These are phyloP conservation scores for Phytophthora vignae DNA, from an alignment of 352 stramenopile genomes.

Conservation along the genomic window DNA sequence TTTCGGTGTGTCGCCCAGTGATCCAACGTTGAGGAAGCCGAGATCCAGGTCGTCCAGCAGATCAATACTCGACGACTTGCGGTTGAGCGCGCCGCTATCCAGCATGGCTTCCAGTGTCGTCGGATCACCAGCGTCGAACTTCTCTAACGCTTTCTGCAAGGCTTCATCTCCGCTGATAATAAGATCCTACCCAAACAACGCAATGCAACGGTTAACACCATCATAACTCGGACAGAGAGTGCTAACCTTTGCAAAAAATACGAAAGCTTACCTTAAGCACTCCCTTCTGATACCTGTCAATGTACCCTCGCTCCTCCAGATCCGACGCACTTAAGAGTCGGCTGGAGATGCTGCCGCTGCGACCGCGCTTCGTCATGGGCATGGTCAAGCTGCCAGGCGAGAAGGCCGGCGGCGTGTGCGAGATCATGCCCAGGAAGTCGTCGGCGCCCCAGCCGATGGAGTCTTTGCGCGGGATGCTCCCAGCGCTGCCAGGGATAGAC, in stretches of 20 bases:
- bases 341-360: slow-evolving; percentile 87
- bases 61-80: slow-evolving; percentile 84
- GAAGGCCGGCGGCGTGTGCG: slow-evolving; percentile 91
- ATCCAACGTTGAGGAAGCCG: slow-evolving; percentile 89
- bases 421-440: slow-evolving; percentile 90
- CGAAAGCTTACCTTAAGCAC: slow-evolving; percentile 76
- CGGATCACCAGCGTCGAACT: slow-evolving; percentile 88
- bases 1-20: slow-evolving; percentile 84
- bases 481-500: slow-evolving; percentile 35
- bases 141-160: slow-evolving; percentile 90
- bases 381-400: slow-evolving; percentile 90
- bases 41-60: slow-evolving; percentile 88
- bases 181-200: slow-evolving; percentile 59
- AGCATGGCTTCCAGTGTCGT: slow-evolving; percentile 88
- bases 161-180: slow-evolving; percentile 93
- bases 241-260: background rate
- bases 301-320: slow-evolving; percentile 90
- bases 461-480: slow-evolving; percentile 73
- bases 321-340: slow-evolving; percentile 90
- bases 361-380: slow-evolving; percentile 87
- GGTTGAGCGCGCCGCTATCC: slow-evolving; percentile 83
- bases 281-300: slow-evolving; percentile 91
- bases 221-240: background rate
- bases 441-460: slow-evolving; percentile 85
- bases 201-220: slow-evolving; percentile 1